Evolutionary conservation across 2,329 filamentous ascomycete genomes (phyloP).

Genomic region (Hymenoscyphus repandus): DNA sequence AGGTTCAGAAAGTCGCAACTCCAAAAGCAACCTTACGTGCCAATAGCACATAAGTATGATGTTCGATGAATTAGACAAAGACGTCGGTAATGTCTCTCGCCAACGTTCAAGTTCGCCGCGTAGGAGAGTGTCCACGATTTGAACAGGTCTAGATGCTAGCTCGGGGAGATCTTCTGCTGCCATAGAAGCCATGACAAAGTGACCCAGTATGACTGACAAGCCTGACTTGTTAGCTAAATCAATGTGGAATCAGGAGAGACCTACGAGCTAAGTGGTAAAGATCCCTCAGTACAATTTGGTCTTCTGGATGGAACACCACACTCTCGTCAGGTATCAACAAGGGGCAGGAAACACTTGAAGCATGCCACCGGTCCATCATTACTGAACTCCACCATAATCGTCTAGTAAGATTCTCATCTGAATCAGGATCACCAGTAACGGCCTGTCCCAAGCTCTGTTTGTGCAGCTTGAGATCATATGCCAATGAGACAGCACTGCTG

Average conservation of each 20-base stretch:
- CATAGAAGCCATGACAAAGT: slow-evolving; percentile 44
- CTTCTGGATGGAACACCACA: slow-evolving; percentile 53
- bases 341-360: slow-evolving; percentile 59
- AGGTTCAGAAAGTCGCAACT: slow-evolving; percentile 52
- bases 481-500: slow-evolving; percentile 60
- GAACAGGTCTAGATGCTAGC: slow-evolving; percentile 35
- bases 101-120: slow-evolving; percentile 60
- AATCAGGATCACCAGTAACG: slow-evolving; percentile 48
- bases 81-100: slow-evolving; percentile 56
- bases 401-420: slow-evolving; percentile 55
- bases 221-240: slow-evolving; percentile 34
- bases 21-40: slow-evolving; percentile 61
- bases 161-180: slow-evolving; percentile 39
- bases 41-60: slow-evolving; percentile 64
- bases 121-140: slow-evolving; percentile 45
- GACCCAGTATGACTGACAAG: slow-evolving; percentile 53
- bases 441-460: slow-evolving; percentile 37
- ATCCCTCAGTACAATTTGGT: slow-evolving; percentile 57
- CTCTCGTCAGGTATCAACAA: slow-evolving; percentile 57
- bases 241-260: slow-evolving; percentile 28
- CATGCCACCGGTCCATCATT: slow-evolving; percentile 68
- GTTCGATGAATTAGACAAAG: slow-evolving; percentile 43
- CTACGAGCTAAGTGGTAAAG: slow-evolving; percentile 62
- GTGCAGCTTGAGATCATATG: slow-evolving; percentile 60
- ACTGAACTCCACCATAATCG: slow-evolving; percentile 70